Conservation (phyloP, 2,329 filamentous ascomycete genomes). For the Aspergillus costaricaensis region DNA sequence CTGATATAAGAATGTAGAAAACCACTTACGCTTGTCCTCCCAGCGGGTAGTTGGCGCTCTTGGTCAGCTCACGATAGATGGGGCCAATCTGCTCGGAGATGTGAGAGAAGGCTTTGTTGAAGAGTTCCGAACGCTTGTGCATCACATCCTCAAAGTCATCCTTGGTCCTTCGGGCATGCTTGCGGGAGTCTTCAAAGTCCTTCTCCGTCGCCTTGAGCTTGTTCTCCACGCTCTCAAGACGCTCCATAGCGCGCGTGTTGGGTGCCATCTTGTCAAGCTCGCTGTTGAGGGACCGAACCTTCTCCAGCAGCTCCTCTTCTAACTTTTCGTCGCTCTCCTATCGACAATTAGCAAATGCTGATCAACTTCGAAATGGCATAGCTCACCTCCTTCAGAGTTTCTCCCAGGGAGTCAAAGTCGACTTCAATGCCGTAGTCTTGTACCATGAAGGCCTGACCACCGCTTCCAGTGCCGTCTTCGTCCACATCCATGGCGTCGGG, state of each 20-base stretch:
- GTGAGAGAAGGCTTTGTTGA: slow-evolving; percentile 92
- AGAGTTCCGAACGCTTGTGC: slow-evolving; percentile 80
- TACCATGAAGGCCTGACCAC: slow-evolving; percentile 62
- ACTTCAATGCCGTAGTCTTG: slow-evolving; percentile 91
- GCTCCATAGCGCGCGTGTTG: slow-evolving; percentile 93
- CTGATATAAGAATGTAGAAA: neutral
- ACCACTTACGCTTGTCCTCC: slow-evolving; percentile 67
- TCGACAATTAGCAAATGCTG: slow-evolving; percentile 11
- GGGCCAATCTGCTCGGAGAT: slow-evolving; percentile 92
- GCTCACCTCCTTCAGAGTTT: slow-evolving; percentile 75
- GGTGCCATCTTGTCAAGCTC: slow-evolving; percentile 94
- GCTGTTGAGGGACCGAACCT: slow-evolving; percentile 69
- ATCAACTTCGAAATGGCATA: slow-evolving; percentile 15
- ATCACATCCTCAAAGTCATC: slow-evolving; percentile 84
- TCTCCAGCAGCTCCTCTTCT: slow-evolving; percentile 76
- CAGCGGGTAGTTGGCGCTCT: slow-evolving; percentile 86
- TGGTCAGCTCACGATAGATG: slow-evolving; percentile 94
- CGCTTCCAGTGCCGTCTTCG: slow-evolving; percentile 58
- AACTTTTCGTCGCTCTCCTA: slow-evolving; percentile 69
- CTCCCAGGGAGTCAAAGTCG: slow-evolving; percentile 78
- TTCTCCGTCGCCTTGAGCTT: slow-evolving; percentile 81
- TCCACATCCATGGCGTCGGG: slow-evolving; percentile 93
- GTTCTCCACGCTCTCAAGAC: slow-evolving; percentile 80
- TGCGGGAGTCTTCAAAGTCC: slow-evolving; percentile 84
- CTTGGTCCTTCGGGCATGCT: slow-evolving; percentile 70